Percentiles rank a stretch among this genome's conserved stretches.
Evolutionary conservation across 441 rosid genomes (phyloP).

Genomic region (Adansonia gregorii): DNA sequence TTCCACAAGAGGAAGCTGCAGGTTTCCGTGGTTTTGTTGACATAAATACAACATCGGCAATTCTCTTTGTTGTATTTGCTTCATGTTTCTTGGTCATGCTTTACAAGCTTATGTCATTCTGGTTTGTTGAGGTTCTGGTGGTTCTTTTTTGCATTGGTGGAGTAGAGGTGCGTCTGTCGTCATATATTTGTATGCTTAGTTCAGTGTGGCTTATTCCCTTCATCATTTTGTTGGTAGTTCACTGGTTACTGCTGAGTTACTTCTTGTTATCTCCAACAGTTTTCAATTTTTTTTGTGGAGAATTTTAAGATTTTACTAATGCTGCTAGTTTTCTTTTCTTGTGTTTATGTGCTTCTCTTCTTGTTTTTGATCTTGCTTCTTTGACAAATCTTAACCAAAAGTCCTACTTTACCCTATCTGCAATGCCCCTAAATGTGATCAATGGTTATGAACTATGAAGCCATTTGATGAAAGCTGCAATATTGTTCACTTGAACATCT

Average conservation of each 20-base stretch:
- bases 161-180: constrained; percentile 43
- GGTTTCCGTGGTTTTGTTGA: constrained; percentile 48
- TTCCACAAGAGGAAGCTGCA: constrained; percentile 32
- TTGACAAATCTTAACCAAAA: background rate
- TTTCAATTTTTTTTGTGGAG: background rate
- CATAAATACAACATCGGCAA: constrained; percentile 47
- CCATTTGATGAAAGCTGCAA: background rate
- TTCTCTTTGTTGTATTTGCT: constrained; percentile 56
- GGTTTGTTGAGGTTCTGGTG: constrained; percentile 61
- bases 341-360: background rate
- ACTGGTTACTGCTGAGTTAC: background rate
- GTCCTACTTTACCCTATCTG: background rate
- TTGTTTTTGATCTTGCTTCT: constrained; percentile 1
- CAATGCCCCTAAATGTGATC: constrained; percentile 13
- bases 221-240: constrained; percentile 8
- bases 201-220: background rate
- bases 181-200: constrained; percentile 12
- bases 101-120: constrained; percentile 57
- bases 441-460: constrained; percentile 8
- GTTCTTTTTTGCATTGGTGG: constrained; percentile 62
- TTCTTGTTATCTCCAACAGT: background rate
- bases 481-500: background rate
- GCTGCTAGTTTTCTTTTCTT: constrained; percentile 19
- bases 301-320: background rate
- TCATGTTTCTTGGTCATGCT: constrained; percentile 65